Evolutionary conservation across 305 asterid genomes (phyloP).

Genomic region (Plantago lanceolata): DNA sequence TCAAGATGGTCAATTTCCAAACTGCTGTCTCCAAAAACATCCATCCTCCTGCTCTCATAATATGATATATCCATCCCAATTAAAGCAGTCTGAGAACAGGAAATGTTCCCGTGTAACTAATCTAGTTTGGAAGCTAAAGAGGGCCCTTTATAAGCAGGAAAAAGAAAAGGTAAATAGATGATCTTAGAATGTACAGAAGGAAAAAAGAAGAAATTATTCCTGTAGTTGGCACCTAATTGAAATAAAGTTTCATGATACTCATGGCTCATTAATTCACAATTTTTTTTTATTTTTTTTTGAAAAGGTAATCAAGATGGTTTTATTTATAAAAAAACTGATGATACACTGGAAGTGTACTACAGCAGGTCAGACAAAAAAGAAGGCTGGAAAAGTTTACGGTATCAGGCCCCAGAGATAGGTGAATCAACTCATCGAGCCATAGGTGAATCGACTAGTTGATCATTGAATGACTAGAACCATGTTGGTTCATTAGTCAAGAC

Average conservation of each 20-base stretch:
- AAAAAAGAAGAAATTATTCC: neutral
- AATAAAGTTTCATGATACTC: constrained; percentile 1
- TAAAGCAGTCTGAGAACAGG: constrained; percentile 52
- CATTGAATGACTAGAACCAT: neutral
- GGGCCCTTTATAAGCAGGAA: neutral
- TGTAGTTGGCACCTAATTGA: constrained; percentile 13
- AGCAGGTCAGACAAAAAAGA: too few relatives aligned
- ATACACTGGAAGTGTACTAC: too few relatives aligned
- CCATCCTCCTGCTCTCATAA: constrained; percentile 50
- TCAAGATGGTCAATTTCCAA: constrained; percentile 41
- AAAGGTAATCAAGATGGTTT: too few relatives aligned
- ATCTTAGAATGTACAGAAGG: neutral
- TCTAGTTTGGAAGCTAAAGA: constrained; percentile 14
- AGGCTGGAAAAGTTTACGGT: too few relatives aligned
- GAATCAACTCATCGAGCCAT: too few relatives aligned
- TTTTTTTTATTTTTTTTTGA: too few relatives aligned
- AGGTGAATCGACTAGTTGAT: too few relatives aligned
- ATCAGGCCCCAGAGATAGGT: too few relatives aligned
- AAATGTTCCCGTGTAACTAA: constrained; percentile 25
- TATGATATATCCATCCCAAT: constrained; percentile 68
- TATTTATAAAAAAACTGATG: too few relatives aligned
- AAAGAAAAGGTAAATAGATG: neutral
- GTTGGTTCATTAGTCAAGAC: neutral
- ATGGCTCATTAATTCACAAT: too few relatives aligned
- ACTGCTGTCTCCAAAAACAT: constrained; percentile 32